Evolutionary conservation across 306 rosid species (phyloP), one percentile per base, ranked within the genome.

Genomic region (Sphenostylis stenocarpa): DNA sequence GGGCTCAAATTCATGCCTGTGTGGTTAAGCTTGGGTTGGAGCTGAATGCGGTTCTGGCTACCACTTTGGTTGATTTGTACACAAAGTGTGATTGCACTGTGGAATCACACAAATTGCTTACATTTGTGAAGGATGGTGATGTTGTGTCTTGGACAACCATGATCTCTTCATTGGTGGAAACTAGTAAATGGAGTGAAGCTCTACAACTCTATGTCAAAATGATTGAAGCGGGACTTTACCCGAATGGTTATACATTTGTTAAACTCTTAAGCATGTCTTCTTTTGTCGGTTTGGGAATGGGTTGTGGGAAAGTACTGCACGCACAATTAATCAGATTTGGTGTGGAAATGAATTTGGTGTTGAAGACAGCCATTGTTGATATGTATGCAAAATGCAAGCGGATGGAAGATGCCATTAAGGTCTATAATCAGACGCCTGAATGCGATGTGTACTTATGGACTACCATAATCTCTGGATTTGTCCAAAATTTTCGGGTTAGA

Each of bases 381-480:
- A 86, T 91, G 94, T 89, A 91, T 68, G 80, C 89, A 1, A 84
- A 82, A 75, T 86, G 43, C 84, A 70, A 45, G 75, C 73, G 6
- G 77, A 79, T 87, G 85, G 85, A 83, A 67, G 83, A 77, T 70
- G 93, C 88, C 17, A 58, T 84, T 44, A 85, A 79, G 90, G 90
- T 87, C 26, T 83, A 82, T 52, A 85, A 89, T 72, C 88, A 48
- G 79, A 91, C 90, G 26, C 74, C 78, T 19, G 89, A 91, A 57
- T 79, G 34, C 3, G 96, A 91, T 75, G 93, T 87, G 76, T 82
- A 45, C 70, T 71, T 89, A 14, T 89, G 96, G 96, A 91, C 93
- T 20, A 68, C 91, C 71, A 55, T 91, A 29, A 79, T 89, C 68
- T 72, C 88, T 17, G 87, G 92, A 65, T 89, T 86, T 70, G 57